Percentiles rank a stretch among this genome's conserved stretches.
Evolutionary conservation across 352 stramenopile genomes (phyloP).

Genomic region (Pythium plurisporium): DNA sequence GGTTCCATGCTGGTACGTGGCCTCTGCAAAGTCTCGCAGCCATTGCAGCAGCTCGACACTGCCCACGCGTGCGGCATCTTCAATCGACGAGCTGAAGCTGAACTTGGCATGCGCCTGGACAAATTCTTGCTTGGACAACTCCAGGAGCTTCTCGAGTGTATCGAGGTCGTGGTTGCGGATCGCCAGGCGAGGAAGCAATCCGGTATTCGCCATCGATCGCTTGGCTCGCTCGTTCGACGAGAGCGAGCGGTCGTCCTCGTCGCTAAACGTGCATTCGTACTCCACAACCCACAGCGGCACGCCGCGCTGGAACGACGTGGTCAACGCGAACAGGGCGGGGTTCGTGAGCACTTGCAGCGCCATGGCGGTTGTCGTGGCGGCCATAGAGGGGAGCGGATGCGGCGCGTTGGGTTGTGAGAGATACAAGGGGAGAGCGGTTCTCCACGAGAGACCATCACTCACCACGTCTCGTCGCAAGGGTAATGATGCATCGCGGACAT

Average conservation of each 20-base stretch:
- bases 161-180: conserved; percentile 12
- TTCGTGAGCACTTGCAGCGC: conserved; percentile 5
- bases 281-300: conserved; percentile 5
- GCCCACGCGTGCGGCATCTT: not conserved
- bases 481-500: conserved; percentile 4
- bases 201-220: not conserved
- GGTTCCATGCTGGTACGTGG: not conserved
- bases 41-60: conserved; percentile 9
- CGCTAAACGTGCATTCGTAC: conserved; percentile 9
- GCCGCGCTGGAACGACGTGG: conserved; percentile 9
- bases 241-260: too few relatives aligned
- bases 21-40: conserved; percentile 6
- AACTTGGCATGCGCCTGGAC: not conserved
- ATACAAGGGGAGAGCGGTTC: too few relatives aligned
- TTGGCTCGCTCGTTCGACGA: not conserved
- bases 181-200: conserved; percentile 2
- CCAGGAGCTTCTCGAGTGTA: conserved; percentile 1
- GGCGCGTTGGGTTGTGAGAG: not conserved
- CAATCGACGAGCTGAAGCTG: conserved; percentile 1
- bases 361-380: not conserved
- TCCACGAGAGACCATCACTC: conserved; percentile 1
- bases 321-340: conserved; percentile 5
- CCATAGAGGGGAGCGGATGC: not conserved
- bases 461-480: not conserved
- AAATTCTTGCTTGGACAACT: not conserved